Conservation (phyloP, 75 land plant genomes). For the Adiantum capillusveneris region DNA sequence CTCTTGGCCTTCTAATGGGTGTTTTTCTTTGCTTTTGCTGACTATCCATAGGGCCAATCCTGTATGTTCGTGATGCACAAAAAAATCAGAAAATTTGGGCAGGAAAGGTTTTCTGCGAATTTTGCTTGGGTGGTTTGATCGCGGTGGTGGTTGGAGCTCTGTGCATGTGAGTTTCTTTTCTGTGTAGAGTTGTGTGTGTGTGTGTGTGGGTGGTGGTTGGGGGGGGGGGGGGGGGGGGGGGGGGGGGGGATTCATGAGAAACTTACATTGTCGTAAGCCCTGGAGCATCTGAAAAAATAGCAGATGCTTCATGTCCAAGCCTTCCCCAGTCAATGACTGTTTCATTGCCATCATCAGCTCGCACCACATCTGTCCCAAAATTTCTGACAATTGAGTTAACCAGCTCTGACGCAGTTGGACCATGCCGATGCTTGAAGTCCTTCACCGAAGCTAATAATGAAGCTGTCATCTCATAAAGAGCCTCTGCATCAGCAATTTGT, state of each 20-base stretch:
- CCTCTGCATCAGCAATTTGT: conserved; percentile 85
- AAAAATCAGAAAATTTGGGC: not conserved
- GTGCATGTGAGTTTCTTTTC: too few species aligned
- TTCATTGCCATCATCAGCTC: conserved; percentile 7
- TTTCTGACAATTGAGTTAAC: conserved; percentile 33
- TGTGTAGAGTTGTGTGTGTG: too few species aligned
- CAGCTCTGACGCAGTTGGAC: conserved; percentile 51
- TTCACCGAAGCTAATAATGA: conserved; percentile 38
- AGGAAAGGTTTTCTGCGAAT: not conserved
- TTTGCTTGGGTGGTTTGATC: too few species aligned
- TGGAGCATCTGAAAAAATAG: conserved; percentile 28
- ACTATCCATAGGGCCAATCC: conserved; percentile 80
- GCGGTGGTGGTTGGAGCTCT: too few species aligned
- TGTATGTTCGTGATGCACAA: conserved; percentile 2
- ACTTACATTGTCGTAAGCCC: conserved; percentile 19
- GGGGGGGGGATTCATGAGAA: not conserved
- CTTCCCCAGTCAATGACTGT: conserved; percentile 38
- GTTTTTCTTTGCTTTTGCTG: conserved; percentile 45
- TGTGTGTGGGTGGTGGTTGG: too few species aligned
- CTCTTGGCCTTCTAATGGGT: conserved; percentile 18
- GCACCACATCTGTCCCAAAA: conserved; percentile 18
- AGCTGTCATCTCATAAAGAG: conserved; percentile 43
- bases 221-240: too few species aligned
- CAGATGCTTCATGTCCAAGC: conserved; percentile 46
- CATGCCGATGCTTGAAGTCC: conserved; percentile 29